Base-by-base conservation (phyloP, 169 alveolate genomes). In the Perkinsus chesapeaki region DNA sequence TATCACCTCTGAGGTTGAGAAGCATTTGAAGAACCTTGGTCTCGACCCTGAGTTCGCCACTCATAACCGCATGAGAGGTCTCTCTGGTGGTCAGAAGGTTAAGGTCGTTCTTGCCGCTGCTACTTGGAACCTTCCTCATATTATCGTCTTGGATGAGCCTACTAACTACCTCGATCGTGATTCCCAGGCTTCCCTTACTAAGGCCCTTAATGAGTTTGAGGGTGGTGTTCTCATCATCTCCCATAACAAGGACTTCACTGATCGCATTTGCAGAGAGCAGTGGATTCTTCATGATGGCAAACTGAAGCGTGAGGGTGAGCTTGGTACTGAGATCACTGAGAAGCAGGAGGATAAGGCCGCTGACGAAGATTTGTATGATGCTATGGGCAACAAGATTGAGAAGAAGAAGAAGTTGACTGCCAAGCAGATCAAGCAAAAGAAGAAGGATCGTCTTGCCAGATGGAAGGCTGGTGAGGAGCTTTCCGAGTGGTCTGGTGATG, bases 111-210 rank as follows among this genome's bases (percentile, higher is more conserved):
- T 94, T 73, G 95, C 95, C 19, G 95, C 95, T 7, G 93, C 94
- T 39, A 94, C 92, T 93, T 94, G 95, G 95, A 93, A 73, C 48
- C 92, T 92, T 48, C 95, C 95, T 73, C 95, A 94, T 92, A 73
- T 94, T 31, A 48, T 94, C 93, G 92, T 94, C 94, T 48, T 94
- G 93, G 95, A 94, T 91, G 95, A 94, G 91, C 95, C 93, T 90
- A 94, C 95, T 93, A 94, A 94, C 95, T 94, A 94, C 95, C 73
- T 94, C 92, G 95, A 94, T 47, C 94, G 95, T 39, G 94, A 94
- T n/a, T 43, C 90, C 48, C 93, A 34, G 91, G 91, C 60, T 39
- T 72, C 93, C 36, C 39, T 91, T 19, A 39, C 60, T 72, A 43
- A 37, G 93, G 95, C 93, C 82, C 91, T 94, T 91, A 91, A 82